These are phyloP conservation scores for Boletus reticuloceps DNA, from an alignment of 768 basidiomycete species.

Conservation along the genomic window DNA sequence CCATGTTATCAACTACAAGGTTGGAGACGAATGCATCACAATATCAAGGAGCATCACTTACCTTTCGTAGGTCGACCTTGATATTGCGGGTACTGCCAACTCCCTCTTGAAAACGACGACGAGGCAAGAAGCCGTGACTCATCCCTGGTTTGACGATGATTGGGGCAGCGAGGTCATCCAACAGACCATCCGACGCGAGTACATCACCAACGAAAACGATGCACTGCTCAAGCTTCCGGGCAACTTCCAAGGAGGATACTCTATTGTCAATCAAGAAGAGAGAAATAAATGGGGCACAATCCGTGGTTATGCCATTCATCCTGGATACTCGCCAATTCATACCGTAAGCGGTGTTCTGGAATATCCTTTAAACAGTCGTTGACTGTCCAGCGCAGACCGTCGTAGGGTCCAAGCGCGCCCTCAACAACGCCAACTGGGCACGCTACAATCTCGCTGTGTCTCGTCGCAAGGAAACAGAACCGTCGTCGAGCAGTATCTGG, in stretches of 20 bases:
- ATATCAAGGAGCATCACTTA: neutral
- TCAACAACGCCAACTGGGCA: constrained; percentile 66
- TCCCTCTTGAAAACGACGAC: constrained; percentile 52
- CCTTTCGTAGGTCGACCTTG: constrained; percentile 53
- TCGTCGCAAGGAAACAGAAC: constrained; percentile 59
- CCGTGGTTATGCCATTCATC: constrained; percentile 60
- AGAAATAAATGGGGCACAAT: constrained; percentile 56
- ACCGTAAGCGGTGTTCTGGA: constrained; percentile 30
- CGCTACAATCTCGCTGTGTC: constrained; percentile 60
- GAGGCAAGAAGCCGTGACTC: constrained; percentile 44
- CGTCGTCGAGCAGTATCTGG: constrained; percentile 56
- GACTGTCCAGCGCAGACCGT: constrained; percentile 40
- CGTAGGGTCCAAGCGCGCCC: constrained; percentile 55
- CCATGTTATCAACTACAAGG: constrained; percentile 65
- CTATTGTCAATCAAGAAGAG: constrained; percentile 52
- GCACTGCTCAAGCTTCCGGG: constrained; percentile 48
- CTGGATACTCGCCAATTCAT: constrained; percentile 53
- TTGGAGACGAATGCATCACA: constrained; percentile 6
- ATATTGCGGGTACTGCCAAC: constrained; percentile 58
- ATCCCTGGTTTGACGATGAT: constrained; percentile 57
- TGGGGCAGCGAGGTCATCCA: constrained; percentile 57
- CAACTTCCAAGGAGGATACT: constrained; percentile 58
- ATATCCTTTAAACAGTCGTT: neutral
- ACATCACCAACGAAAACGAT: constrained; percentile 51
- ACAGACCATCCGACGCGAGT: constrained; percentile 47